Conservation (phyloP, 2,329 filamentous ascomycete species). For the Verruconis gallopava region DNA sequence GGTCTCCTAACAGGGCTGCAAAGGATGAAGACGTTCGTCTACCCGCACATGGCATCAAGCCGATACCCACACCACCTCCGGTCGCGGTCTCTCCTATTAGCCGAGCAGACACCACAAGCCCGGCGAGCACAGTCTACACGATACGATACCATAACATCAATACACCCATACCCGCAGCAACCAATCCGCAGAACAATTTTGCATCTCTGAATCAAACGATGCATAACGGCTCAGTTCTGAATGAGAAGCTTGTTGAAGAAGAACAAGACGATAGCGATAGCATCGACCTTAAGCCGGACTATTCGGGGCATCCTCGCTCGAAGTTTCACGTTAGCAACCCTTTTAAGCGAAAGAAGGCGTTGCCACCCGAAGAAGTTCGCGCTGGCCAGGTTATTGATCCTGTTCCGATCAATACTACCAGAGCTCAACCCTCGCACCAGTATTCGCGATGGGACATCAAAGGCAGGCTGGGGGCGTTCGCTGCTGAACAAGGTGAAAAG, state of each 20-base stretch:
- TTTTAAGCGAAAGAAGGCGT: conserved; percentile 44
- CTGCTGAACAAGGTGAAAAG: conserved; percentile 35
- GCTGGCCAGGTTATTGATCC: conserved; percentile 40
- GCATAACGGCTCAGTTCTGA: not conserved
- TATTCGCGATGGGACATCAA: conserved; percentile 32
- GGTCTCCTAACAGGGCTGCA: not conserved
- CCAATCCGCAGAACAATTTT: conserved; percentile 16
- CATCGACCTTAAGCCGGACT: conserved; percentile 1
- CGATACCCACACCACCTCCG: conserved; percentile 30
- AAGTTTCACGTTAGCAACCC: conserved; percentile 33
- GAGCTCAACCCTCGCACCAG: conserved; percentile 27
- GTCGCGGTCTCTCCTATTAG: conserved; percentile 43
- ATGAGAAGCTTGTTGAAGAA: conserved; percentile 7
- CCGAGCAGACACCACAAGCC: conserved; percentile 47
- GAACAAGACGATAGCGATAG: not conserved
- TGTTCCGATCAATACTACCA: conserved; percentile 15
- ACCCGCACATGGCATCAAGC: not conserved
- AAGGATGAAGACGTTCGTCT: not conserved
- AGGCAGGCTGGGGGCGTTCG: conserved; percentile 34
- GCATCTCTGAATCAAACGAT: conserved; percentile 8
- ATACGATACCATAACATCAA: conserved; percentile 46
- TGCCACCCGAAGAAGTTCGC: conserved; percentile 47
- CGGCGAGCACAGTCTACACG: conserved; percentile 50
- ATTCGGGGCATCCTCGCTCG: not conserved
- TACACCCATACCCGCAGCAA: conserved; percentile 30